Evolutionary conservation across 2,329 filamentous ascomycete genomes (phyloP).

Genomic region (Claviceps monticola): DNA sequence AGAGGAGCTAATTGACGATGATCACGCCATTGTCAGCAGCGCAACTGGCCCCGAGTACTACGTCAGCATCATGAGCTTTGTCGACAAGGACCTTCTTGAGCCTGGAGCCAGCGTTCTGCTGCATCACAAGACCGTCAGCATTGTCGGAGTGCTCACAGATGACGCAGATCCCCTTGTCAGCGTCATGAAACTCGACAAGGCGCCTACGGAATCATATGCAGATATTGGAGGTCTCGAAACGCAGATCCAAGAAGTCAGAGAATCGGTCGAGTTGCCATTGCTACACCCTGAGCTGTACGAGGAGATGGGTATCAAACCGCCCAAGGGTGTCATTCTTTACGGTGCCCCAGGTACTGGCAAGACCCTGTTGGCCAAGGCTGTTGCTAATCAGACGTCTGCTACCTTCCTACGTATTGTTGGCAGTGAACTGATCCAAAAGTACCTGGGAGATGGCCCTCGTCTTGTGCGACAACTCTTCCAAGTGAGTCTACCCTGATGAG

Average conservation of each 20-base stretch:
- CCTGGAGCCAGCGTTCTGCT: conserved; percentile 89
- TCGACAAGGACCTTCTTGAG: conserved; percentile 95
- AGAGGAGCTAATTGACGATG: conserved; percentile 97
- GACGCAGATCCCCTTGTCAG: conserved; percentile 91
- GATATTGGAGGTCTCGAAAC: conserved; percentile 93
- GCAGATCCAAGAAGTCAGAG: conserved; percentile 94
- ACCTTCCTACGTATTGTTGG: conserved; percentile 96
- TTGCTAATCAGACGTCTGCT: conserved; percentile 96
- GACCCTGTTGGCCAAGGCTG: conserved; percentile 88
- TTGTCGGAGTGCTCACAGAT: conserved; percentile 92
- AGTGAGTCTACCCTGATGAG: conserved; percentile 25
- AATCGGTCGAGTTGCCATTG: conserved; percentile 89
- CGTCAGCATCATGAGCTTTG: conserved; percentile 99
- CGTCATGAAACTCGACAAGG: conserved; percentile 99
- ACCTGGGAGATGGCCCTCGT: conserved; percentile 87
- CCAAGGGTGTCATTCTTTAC: conserved; percentile 98
- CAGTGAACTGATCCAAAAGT: conserved; percentile 96
- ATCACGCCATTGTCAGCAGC: conserved; percentile 96
- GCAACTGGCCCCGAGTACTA: conserved; percentile 98
- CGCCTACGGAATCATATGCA: conserved; percentile 92
- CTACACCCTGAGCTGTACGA: conserved; percentile 96
- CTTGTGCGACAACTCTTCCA: conserved; percentile 93
- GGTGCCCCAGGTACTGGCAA: conserved; percentile 95
- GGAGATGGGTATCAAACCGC: conserved; percentile 99
- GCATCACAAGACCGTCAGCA: conserved; percentile 95